Evolutionary conservation across 2,329 filamentous ascomycete species (phyloP).

Genomic region (Phaeosphaeriaceae sp.): DNA sequence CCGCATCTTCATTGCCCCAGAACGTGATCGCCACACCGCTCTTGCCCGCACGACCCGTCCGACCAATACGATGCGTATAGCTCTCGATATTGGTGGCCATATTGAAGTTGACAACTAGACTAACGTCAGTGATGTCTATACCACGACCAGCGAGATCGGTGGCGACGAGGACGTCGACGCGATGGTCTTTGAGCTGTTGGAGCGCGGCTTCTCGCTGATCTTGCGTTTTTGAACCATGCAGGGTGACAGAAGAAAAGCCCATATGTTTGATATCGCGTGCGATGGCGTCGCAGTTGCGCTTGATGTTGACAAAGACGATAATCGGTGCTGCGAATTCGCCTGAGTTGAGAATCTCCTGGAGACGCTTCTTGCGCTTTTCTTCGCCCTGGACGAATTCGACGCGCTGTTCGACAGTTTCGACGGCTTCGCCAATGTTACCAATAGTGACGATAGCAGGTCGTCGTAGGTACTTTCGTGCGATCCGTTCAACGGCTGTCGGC

Average conservation of each 20-base stretch:
- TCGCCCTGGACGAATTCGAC: slow-evolving; percentile 91
- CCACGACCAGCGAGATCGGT: slow-evolving; percentile 95
- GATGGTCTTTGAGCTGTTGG: slow-evolving; percentile 79
- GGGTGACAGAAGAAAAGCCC: slow-evolving; percentile 87
- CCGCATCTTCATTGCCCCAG: slow-evolving; percentile 85
- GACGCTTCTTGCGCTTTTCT: slow-evolving; percentile 94
- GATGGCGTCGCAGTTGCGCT: slow-evolving; percentile 95
- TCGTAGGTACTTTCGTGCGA: slow-evolving; percentile 95
- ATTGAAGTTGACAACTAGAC: slow-evolving; percentile 97
- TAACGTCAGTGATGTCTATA: slow-evolving; percentile 96
- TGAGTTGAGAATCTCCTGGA: slow-evolving; percentile 86
- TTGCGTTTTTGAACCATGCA: slow-evolving; percentile 96
- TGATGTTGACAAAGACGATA: slow-evolving; percentile 99
- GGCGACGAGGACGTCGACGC: slow-evolving; percentile 87
- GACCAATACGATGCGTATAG: slow-evolving; percentile 95
- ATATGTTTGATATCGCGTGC: slow-evolving; percentile 93
- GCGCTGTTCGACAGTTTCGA: slow-evolving; percentile 96
- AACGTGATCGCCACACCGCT: slow-evolving; percentile 96
- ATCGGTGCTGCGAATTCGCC: slow-evolving; percentile 86
- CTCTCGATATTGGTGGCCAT: slow-evolving; percentile 93
- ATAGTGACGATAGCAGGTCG: slow-evolving; percentile 94
- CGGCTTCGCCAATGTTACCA: slow-evolving; percentile 91
- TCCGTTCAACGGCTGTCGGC: slow-evolving; percentile 89
- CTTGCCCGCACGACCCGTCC: slow-evolving; percentile 97
- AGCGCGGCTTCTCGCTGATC: slow-evolving; percentile 96